phyloP scores from a whole-genome alignment of 768 basidiomycete species.

The Amanita molliuscula region DNA sequence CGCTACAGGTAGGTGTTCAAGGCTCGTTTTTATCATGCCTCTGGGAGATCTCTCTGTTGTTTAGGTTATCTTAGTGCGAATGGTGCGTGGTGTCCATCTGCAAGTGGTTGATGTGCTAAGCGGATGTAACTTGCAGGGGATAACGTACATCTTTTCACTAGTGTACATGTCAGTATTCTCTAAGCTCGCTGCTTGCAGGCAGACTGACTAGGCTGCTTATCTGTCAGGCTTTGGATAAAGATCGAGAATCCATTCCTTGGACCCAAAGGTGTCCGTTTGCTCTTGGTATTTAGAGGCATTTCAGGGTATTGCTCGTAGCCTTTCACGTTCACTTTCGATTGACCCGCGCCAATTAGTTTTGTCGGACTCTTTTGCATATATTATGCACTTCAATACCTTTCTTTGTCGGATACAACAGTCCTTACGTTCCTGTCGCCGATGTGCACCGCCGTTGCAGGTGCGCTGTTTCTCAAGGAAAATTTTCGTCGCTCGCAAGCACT shows the following conservation, averaged over 20 bases:
- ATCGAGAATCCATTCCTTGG: constrained; percentile 51
- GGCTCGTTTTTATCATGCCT: not conserved
- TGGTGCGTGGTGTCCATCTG: not conserved
- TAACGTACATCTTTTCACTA: constrained; percentile 43
- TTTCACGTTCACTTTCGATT: not conserved
- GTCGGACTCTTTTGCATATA: constrained; percentile 63
- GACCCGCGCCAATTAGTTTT: constrained; percentile 35
- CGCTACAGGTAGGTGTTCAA: constrained; percentile 33
- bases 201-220: no score
- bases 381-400: constrained; percentile 64
- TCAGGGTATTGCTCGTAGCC: constrained; percentile 36
- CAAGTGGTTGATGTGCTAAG: not conserved
- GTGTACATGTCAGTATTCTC: constrained; percentile 37
- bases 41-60: not conserved
- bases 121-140: constrained; percentile 20
- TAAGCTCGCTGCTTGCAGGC: not conserved
- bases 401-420: constrained; percentile 69
- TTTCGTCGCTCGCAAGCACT: constrained; percentile 44
- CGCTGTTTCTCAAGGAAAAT: constrained; percentile 49
- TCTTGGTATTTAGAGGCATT: constrained; percentile 50
- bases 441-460: constrained; percentile 50
- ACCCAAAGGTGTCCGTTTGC: constrained; percentile 52
- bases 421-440: constrained; percentile 69
- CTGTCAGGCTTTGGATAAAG: no score
- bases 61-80: not conserved